phyloP scores from a whole-genome alignment of 108 stramenopile genomes.

The Aureococcus anophagefferens region DNA sequence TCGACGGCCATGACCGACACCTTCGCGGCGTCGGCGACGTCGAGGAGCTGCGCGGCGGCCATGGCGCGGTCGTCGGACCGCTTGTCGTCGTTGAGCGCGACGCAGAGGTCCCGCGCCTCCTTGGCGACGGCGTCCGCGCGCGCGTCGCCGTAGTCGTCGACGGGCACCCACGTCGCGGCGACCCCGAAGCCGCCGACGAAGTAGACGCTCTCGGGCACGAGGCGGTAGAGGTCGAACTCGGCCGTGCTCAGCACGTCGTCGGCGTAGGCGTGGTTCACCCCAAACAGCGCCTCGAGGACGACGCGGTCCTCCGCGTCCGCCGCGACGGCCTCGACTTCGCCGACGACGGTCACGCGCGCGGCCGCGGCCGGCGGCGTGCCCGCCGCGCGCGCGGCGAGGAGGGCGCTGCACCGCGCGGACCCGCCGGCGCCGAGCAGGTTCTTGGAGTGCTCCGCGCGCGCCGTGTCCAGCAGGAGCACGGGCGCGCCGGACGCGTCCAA shows the following conservation, averaged over 20 bases:
- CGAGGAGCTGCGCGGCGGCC: constrained; percentile 46
- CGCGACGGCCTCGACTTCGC: constrained; percentile 58
- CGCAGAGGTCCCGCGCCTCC: constrained; percentile 67
- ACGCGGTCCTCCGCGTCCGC: constrained; percentile 64
- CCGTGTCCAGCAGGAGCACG: constrained; percentile 84
- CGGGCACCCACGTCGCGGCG: constrained; percentile 76
- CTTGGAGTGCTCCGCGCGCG: constrained; percentile 78
- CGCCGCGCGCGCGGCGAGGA: constrained; percentile 50
- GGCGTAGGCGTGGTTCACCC: constrained; percentile 80
- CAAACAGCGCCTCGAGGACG: constrained; percentile 73
- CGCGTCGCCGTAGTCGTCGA: constrained; percentile 67
- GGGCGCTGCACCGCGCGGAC: constrained; percentile 37
- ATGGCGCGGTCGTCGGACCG: not conserved
- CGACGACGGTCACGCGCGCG: constrained; percentile 84
- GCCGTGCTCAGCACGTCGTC: constrained; percentile 88
- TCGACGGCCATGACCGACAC: constrained; percentile 79
- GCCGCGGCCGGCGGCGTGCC: constrained; percentile 30
- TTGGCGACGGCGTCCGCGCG: constrained; percentile 85
- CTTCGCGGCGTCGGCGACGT: constrained; percentile 45
- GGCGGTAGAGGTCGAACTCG: constrained; percentile 79
- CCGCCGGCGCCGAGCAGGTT: constrained; percentile 57
- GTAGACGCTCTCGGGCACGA: constrained; percentile 73
- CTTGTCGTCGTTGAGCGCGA: constrained; percentile 50
- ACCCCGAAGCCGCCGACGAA: constrained; percentile 96
- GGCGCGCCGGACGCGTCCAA: constrained; percentile 82